phyloP scores from a whole-genome alignment of 495 filamentous ascomycete genomes.

The Penicillium canescens region DNA sequence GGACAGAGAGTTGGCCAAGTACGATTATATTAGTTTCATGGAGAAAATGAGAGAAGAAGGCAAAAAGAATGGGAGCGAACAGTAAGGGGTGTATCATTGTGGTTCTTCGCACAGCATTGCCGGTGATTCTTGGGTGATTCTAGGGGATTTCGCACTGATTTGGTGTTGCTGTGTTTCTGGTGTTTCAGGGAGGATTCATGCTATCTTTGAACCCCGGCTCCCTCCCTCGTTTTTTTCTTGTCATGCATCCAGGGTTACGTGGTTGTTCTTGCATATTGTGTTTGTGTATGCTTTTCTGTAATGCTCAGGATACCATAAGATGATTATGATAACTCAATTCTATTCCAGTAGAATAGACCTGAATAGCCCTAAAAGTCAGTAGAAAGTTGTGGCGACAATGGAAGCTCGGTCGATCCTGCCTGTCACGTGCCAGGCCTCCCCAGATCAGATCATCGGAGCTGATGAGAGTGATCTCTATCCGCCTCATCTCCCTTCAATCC shows the following conservation, averaged over 20 bases:
- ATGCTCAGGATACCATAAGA: slow-evolving; percentile 26
- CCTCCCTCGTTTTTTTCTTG: slow-evolving; percentile 14
- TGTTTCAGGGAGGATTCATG: slow-evolving; percentile 15
- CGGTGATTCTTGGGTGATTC: slow-evolving; percentile 28
- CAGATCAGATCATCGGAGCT: slow-evolving; percentile 5
- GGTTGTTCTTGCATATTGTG: slow-evolving; percentile 21
- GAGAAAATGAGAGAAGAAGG: slow-evolving; percentile 61
- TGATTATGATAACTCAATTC: background rate
- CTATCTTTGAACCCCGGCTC: slow-evolving; percentile 12
- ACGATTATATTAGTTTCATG: slow-evolving; percentile 93
- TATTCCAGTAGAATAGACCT: background rate
- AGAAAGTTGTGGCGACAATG: too few species aligned
- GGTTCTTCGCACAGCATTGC: slow-evolving; percentile 29
- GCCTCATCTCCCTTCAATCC: slow-evolving; percentile 1
- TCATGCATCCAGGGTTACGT: slow-evolving; percentile 35
- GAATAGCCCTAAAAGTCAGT: background rate
- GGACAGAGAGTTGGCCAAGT: slow-evolving; percentile 76
- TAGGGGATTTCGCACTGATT: slow-evolving; percentile 20
- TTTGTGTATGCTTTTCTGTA: slow-evolving; percentile 21
- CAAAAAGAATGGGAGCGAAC: slow-evolving; percentile 35
- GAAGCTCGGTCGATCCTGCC: background rate
- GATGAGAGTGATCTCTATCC: slow-evolving; percentile 6
- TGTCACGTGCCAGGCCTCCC: slow-evolving; percentile 3
- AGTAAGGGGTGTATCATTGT: slow-evolving; percentile 10
- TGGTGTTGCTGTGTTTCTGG: slow-evolving; percentile 22